Evolutionary conservation across 306 rosid species (phyloP).

Genomic region (Betula pendula): DNA sequence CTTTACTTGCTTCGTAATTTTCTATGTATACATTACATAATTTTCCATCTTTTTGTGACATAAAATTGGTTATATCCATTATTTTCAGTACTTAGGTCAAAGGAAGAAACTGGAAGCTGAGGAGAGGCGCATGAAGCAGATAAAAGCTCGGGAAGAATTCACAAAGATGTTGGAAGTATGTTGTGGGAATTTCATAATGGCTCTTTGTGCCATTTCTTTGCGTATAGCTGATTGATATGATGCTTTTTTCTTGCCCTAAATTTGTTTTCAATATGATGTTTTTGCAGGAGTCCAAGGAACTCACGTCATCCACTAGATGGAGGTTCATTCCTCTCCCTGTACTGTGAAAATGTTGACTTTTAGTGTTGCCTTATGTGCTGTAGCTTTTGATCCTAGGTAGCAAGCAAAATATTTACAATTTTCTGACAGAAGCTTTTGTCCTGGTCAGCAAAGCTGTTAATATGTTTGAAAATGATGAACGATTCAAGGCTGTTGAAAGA

Average conservation of each 20-base stretch:
- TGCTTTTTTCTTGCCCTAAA: neutral
- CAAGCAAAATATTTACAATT: slow-evolving; percentile 16
- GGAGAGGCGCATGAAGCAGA: slow-evolving; percentile 95
- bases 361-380: slow-evolving; percentile 6
- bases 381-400: neutral
- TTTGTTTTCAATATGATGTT: slow-evolving; percentile 24
- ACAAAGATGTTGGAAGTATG: slow-evolving; percentile 98
- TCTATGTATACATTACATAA: neutral
- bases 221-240: slow-evolving; percentile 14
- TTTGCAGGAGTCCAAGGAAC: slow-evolving; percentile 91
- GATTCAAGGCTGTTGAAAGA: slow-evolving; percentile 89
- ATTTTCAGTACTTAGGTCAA: slow-evolving; percentile 87
- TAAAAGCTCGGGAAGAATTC: slow-evolving; percentile 92
- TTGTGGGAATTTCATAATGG: slow-evolving; percentile 19
- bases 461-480: slow-evolving; percentile 90
- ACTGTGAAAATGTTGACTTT: slow-evolving; percentile 21
- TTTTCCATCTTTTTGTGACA: slow-evolving; percentile 22
- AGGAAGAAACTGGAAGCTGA: slow-evolving; percentile 96
- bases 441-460: slow-evolving; percentile 81
- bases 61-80: slow-evolving; percentile 31
- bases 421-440: slow-evolving; percentile 37
- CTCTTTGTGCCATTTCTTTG: neutral
- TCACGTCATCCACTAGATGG: slow-evolving; percentile 90
- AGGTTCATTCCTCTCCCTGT: slow-evolving; percentile 51
- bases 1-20: neutral